Conservation (phyloP, 257 asterid species). For the Cinchona pubescens region DNA sequence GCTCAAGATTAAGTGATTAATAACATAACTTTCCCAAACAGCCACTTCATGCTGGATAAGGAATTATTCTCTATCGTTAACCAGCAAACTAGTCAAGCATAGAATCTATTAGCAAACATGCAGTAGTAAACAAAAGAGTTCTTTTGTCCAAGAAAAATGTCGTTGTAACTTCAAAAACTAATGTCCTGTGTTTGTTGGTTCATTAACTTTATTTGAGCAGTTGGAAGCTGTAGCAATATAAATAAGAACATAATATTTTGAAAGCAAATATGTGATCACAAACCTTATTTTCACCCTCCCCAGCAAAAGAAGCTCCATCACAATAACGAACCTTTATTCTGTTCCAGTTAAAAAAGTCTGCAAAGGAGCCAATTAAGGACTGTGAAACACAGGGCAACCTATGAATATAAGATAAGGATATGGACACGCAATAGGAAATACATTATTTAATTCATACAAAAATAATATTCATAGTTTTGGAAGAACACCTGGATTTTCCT, state of each 20-base stretch:
- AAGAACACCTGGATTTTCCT: slow-evolving; percentile 86
- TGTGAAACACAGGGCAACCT: slow-evolving; percentile 3
- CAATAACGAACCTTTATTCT: slow-evolving; percentile 93
- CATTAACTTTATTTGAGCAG: background rate
- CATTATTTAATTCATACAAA: background rate
- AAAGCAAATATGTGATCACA: background rate
- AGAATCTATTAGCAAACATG: background rate
- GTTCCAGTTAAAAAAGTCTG: slow-evolving; percentile 96
- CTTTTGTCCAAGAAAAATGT: background rate
- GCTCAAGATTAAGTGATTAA: background rate
- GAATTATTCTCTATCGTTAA: background rate
- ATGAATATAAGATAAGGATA: slow-evolving; percentile 11
- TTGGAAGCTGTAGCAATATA: background rate
- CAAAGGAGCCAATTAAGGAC: slow-evolving; percentile 9
- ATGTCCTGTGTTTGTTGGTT: background rate
- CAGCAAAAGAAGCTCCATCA: slow-evolving; percentile 95
- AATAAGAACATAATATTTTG: background rate
- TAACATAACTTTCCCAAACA: background rate
- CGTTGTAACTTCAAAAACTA: background rate
- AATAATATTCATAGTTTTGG: background rate
- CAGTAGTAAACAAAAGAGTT: too few species aligned
- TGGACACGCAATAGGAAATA: too few species aligned
- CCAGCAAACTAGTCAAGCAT: background rate
- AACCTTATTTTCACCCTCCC: slow-evolving; percentile 84
- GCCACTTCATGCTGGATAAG: background rate